Conservation (phyloP, 2,329 filamentous ascomycete genomes). For the Zymoseptoria tritici region DNA sequence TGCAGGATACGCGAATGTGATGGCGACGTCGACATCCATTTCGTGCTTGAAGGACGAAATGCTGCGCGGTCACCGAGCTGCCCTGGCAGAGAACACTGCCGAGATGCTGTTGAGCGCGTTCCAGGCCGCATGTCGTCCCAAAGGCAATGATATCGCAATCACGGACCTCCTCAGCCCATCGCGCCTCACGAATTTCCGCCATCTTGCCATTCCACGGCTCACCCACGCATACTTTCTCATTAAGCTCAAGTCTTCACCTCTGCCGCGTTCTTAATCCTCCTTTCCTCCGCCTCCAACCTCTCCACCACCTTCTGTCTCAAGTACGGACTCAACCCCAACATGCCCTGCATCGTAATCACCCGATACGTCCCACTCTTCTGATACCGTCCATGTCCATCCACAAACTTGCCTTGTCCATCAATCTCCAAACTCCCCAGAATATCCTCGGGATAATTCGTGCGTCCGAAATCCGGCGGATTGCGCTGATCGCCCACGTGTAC, state of each 20-base stretch:
- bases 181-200: neutral
- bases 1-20: too few species aligned
- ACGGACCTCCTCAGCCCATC: neutral
- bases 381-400: constrained; percentile 50
- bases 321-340: constrained; percentile 34
- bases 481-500: constrained; percentile 56
- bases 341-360: constrained; percentile 52
- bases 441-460: constrained; percentile 60
- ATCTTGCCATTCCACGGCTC: neutral
- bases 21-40: neutral
- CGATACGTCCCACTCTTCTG: constrained; percentile 57
- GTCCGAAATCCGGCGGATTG: constrained; percentile 54
- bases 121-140: neutral
- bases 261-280: neutral
- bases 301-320: constrained; percentile 28
- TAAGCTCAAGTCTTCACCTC: neutral
- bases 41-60: neutral
- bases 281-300: constrained; percentile 21
- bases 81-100: neutral
- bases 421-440: constrained; percentile 60
- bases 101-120: neutral
- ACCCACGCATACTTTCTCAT: neutral
- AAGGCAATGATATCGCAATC: neutral
- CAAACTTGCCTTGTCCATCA: constrained; percentile 50
- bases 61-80: neutral